A percentile compares a stretch with the other conserved stretches of the same genome.
Evolutionary conservation across 306 rosid genomes (phyloP).

Genomic region (Sophora flavescens): DNA sequence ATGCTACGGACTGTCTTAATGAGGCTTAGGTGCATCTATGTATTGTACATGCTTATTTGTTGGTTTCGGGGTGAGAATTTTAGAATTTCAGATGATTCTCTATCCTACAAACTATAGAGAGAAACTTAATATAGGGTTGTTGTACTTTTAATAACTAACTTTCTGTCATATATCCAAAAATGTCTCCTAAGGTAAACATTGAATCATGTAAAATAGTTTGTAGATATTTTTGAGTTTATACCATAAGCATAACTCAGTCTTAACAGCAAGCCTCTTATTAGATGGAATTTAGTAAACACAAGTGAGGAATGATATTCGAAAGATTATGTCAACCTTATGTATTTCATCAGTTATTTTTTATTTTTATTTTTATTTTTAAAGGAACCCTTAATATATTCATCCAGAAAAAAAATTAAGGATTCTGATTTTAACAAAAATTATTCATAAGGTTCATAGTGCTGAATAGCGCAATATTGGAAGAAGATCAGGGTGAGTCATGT

Average conservation of each 20-base stretch:
- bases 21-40: neutral
- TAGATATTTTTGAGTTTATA: neutral
- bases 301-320: neutral
- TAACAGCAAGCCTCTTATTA: neutral
- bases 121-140: neutral
- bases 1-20: too few species aligned
- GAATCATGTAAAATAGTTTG: neutral
- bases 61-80: too few species aligned
- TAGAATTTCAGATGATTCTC: too few species aligned
- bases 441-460: neutral
- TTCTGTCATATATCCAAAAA: neutral
- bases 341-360: too few species aligned
- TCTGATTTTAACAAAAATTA: too few species aligned
- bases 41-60: neutral
- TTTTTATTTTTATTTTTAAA: too few species aligned
- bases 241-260: neutral
- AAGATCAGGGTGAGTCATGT: neutral
- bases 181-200: neutral
- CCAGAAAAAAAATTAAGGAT: too few species aligned
- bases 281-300: neutral
- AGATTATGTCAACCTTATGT: too few species aligned
- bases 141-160: neutral
- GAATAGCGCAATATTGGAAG: neutral
- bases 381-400: too few species aligned
- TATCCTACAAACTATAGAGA: too few species aligned